Percentiles rank a stretch among this genome's conserved stretches.
Conservation (phyloP, 192 early-diverging fungal genomes). For the Allomyces macrogynus region DNA sequence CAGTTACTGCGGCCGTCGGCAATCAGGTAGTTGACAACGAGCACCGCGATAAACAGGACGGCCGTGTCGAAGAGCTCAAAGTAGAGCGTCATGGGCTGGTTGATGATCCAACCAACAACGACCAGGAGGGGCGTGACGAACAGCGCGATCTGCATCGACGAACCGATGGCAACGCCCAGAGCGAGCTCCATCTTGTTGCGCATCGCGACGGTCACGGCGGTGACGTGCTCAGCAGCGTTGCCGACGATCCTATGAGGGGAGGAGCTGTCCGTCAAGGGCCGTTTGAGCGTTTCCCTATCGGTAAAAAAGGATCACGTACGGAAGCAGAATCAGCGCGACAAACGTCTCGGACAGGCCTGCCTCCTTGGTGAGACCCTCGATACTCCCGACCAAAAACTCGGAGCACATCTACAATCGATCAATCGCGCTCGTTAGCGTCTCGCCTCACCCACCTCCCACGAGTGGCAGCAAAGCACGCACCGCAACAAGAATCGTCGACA, state of each 20-base stretch:
- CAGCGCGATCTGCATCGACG: conserved; percentile 73
- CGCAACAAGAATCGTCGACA: conserved; percentile 47
- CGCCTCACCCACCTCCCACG: too few species aligned
- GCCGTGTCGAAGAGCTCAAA: conserved; percentile 67
- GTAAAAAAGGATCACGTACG: conserved; percentile 32
- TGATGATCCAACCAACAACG: conserved; percentile 70
- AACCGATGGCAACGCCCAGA: conserved; percentile 70
- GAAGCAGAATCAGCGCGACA: conserved; percentile 74
- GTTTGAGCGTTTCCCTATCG: neutral
- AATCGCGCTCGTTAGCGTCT: too few species aligned
- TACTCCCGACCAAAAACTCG: conserved; percentile 63
- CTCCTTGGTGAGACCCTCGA: conserved; percentile 48
- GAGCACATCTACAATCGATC: conserved; percentile 22
- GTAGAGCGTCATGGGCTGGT: conserved; percentile 54
- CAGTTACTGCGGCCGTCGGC: conserved; percentile 78
- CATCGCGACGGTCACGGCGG: conserved; percentile 54
- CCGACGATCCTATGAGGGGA: neutral
- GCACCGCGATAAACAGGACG: conserved; percentile 55
- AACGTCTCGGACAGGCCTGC: conserved; percentile 61
- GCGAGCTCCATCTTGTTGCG: conserved; percentile 86
- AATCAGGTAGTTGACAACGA: conserved; percentile 60
- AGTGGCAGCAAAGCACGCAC: conserved; percentile 7
- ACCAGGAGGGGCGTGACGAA: conserved; percentile 47
- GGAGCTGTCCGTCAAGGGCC: too few species aligned
- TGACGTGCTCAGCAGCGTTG: conserved; percentile 37